Evolutionary conservation across 2,329 filamentous ascomycete genomes (phyloP).

Genomic region (Trichoderma gracile): DNA sequence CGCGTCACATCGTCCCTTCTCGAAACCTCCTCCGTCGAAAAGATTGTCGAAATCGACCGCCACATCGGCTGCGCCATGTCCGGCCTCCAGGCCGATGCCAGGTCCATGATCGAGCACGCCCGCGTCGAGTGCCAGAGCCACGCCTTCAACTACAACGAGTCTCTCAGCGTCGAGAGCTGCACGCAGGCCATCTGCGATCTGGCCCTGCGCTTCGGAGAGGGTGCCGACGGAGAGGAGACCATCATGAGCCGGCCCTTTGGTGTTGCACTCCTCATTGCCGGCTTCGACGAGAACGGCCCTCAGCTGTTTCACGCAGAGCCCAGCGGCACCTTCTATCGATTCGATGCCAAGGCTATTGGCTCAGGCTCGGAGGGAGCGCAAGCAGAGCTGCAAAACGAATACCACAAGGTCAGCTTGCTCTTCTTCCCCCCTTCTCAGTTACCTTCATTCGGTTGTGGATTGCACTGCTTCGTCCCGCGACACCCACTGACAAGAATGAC

Average conservation of each 20-base stretch:
- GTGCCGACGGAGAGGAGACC: slow-evolving; percentile 95
- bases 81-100: slow-evolving; percentile 93
- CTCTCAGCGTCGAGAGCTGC: slow-evolving; percentile 92
- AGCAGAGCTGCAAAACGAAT: slow-evolving; percentile 97
- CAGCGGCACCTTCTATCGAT: slow-evolving; percentile 97
- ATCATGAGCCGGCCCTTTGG: slow-evolving; percentile 98
- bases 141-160: slow-evolving; percentile 96
- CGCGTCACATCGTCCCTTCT: slow-evolving; percentile 96
- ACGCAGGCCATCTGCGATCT: slow-evolving; percentile 99
- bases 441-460: slow-evolving; percentile 19
- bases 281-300: slow-evolving; percentile 95
- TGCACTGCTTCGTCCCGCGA: too few species aligned
- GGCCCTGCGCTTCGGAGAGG: slow-evolving; percentile 93
- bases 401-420: slow-evolving; percentile 69
- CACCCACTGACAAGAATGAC: slow-evolving; percentile 24
- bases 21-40: slow-evolving; percentile 96
- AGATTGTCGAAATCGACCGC: slow-evolving; percentile 98
- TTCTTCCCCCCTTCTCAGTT: slow-evolving; percentile 39
- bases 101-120: slow-evolving; percentile 97
- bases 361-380: slow-evolving; percentile 97
- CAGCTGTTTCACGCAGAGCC: slow-evolving; percentile 98
- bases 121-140: slow-evolving; percentile 97
- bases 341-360: slow-evolving; percentile 98
- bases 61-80: slow-evolving; percentile 99
- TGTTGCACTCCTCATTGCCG: slow-evolving; percentile 93